These are phyloP conservation scores for Aspergillus spinulosporus DNA, from an alignment of 2,329 filamentous ascomycete species.

Conservation along the genomic window DNA sequence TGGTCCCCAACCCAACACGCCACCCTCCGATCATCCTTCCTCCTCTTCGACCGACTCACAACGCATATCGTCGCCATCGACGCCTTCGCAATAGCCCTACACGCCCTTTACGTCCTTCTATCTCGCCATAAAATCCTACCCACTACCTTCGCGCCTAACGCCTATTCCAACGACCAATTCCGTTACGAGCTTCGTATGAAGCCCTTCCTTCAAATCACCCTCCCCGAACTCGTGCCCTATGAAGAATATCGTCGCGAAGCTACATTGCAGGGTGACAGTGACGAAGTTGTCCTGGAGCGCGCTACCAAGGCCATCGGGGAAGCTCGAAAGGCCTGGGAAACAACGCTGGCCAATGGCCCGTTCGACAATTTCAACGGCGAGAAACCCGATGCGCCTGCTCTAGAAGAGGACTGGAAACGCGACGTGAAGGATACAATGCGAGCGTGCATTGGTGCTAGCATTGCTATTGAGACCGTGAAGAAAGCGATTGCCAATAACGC, in stretches of 20 bases:
- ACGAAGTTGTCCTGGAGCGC: slow-evolving; percentile 42
- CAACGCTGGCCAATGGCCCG: slow-evolving; percentile 41
- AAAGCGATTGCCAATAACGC: slow-evolving; percentile 49
- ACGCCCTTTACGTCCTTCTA: slow-evolving; percentile 66
- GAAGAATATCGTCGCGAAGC: slow-evolving; percentile 57
- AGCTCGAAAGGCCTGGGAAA: slow-evolving; percentile 47
- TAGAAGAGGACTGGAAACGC: slow-evolving; percentile 62
- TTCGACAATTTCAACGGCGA: slow-evolving; percentile 27
- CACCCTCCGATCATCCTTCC: slow-evolving; percentile 42
- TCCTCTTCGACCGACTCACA: slow-evolving; percentile 61
- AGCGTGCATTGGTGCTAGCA: slow-evolving; percentile 69
- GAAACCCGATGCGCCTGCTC: slow-evolving; percentile 46
- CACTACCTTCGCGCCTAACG: slow-evolving; percentile 51
- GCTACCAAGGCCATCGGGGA: slow-evolving; percentile 41
- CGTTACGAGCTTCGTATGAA: slow-evolving; percentile 86
- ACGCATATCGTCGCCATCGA: slow-evolving; percentile 65
- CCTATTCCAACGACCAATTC: slow-evolving; percentile 67
- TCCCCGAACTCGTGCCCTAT: slow-evolving; percentile 67
- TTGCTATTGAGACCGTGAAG: slow-evolving; percentile 62
- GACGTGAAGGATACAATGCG: slow-evolving; percentile 63
- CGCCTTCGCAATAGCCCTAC: slow-evolving; percentile 53
- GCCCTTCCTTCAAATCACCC: slow-evolving; percentile 69
- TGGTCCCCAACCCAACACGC: slow-evolving; percentile 24
- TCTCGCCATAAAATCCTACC: slow-evolving; percentile 55
- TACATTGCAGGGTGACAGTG: slow-evolving; percentile 46